These are phyloP conservation scores for Xanthoconium separans DNA, from an alignment of 1,284 basidiomycete genomes.

Conservation along the genomic window DNA sequence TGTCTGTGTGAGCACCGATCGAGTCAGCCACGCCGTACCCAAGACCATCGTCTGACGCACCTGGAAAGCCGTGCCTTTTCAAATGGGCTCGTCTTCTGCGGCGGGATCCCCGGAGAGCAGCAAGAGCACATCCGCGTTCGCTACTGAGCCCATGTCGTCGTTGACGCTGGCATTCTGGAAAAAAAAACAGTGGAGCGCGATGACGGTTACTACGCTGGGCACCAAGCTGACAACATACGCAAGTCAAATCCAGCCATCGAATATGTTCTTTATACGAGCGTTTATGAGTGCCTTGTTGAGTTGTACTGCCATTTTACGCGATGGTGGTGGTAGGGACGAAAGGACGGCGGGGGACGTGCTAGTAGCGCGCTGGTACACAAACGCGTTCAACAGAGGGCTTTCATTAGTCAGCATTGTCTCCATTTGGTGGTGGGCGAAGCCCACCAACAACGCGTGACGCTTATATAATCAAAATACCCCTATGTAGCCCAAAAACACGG, in stretches of 20 bases:
- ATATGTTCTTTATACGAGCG: constrained; percentile 63
- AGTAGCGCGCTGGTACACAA: constrained; percentile 28
- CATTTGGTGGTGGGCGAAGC: too few relatives aligned
- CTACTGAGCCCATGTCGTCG: constrained; percentile 68
- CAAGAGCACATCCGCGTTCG: constrained; percentile 68
- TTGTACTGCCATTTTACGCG: constrained; percentile 43
- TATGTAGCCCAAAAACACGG: too few relatives aligned
- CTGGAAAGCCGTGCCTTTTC: constrained; percentile 87
- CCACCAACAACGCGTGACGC: too few relatives aligned
- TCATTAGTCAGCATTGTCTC: constrained; percentile 29
- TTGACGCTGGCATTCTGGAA: constrained; percentile 57
- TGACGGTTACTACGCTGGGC: constrained; percentile 6
- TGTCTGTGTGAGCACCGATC: constrained; percentile 40
- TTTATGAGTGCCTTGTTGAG: constrained; percentile 62
- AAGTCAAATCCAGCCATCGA: constrained; percentile 78
- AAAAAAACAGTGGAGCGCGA: not conserved
- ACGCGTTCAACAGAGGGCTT: constrained; percentile 24
- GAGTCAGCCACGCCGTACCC: constrained; percentile 17
- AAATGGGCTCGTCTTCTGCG: constrained; percentile 77
- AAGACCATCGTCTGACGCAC: constrained; percentile 41
- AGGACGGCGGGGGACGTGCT: constrained; percentile 5
- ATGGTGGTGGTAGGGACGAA: not conserved
- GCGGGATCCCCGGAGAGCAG: constrained; percentile 82
- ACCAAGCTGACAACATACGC: constrained; percentile 31
- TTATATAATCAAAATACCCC: too few relatives aligned